A percentile compares a stretch with the other conserved stretches of the same genome.
phyloP scores from a whole-genome alignment of 208 protist species.

The Leptomonas pyrrhocoris region DNA sequence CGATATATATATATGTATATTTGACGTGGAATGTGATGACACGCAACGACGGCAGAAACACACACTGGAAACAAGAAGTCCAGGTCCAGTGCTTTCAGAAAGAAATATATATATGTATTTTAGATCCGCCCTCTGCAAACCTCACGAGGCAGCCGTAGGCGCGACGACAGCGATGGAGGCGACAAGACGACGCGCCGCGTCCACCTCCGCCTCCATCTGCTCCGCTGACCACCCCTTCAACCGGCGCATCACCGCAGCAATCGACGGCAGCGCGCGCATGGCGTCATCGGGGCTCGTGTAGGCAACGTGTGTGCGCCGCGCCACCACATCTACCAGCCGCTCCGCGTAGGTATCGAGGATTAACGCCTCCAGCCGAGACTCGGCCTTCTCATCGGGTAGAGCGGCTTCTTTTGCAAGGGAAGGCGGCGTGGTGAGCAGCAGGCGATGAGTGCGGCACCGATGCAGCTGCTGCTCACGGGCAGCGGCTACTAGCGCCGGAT shows the following conservation, averaged over 20 bases:
- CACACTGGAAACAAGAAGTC: too few relatives aligned
- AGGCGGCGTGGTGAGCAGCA: slow-evolving; percentile 28
- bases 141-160: neutral
- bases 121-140: too few relatives aligned
- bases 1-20: too few relatives aligned
- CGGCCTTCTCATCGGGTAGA: neutral
- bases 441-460: slow-evolving; percentile 39
- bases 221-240: slow-evolving; percentile 45
- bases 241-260: slow-evolving; percentile 48
- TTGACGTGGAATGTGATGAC: too few relatives aligned
- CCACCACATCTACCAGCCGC: slow-evolving; percentile 71
- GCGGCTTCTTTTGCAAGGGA: neutral
- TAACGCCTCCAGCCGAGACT: slow-evolving; percentile 31
- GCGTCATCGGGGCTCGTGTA: slow-evolving; percentile 83
- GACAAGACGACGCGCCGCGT: slow-evolving; percentile 39
- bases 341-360: slow-evolving; percentile 59
- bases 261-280: slow-evolving; percentile 39
- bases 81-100: too few relatives aligned
- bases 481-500: slow-evolving; percentile 22
- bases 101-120: too few relatives aligned
- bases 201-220: slow-evolving; percentile 46
- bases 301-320: slow-evolving; percentile 63
- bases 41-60: too few relatives aligned
- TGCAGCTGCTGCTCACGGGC: neutral
- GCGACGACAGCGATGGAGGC: slow-evolving; percentile 19